Conservation (phyloP, 2,329 filamentous ascomycete genomes). For the Intubia oerlemansii region DNA sequence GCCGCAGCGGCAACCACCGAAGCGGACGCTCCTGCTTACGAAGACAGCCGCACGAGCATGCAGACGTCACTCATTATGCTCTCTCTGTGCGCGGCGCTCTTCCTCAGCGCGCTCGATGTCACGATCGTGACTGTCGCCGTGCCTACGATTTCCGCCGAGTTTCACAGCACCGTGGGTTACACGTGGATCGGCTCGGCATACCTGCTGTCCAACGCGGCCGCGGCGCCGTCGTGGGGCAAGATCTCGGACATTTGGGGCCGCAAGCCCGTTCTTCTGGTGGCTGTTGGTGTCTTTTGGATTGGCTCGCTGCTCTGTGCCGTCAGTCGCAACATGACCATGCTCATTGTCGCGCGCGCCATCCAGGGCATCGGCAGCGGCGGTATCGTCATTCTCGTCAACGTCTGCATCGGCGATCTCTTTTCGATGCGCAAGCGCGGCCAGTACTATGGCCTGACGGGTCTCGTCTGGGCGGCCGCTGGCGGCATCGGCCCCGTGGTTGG, state of each 20-base stretch:
- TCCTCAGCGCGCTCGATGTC: slow-evolving; percentile 25
- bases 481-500: slow-evolving; percentile 39
- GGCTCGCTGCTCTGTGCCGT: slow-evolving; percentile 28
- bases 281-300: slow-evolving; percentile 26
- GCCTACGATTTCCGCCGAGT: slow-evolving; percentile 34
- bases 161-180: slow-evolving; percentile 44
- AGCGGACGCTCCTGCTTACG: background rate
- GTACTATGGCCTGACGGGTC: slow-evolving; percentile 42
- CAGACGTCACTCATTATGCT: slow-evolving; percentile 16
- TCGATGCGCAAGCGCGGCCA: slow-evolving; percentile 21
- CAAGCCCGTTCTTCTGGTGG: slow-evolving; percentile 27
- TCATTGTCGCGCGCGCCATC: slow-evolving; percentile 25
- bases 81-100: slow-evolving; percentile 19
- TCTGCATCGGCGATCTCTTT: slow-evolving; percentile 31
- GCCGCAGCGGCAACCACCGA: background rate
- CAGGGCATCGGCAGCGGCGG: slow-evolving; percentile 31
- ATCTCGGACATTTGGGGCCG: slow-evolving; percentile 36
- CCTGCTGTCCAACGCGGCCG: slow-evolving; percentile 45
- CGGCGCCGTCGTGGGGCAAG: slow-evolving; percentile 49
- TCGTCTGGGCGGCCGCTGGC: slow-evolving; percentile 44
- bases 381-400: slow-evolving; percentile 28
- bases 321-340: slow-evolving; percentile 21
- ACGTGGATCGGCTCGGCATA: slow-evolving; percentile 62
- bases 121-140: slow-evolving; percentile 41
- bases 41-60: slow-evolving; percentile 12